phyloP scores from a whole-genome alignment of 192 early-diverging fungal species.

The Backusella liffmaniae region DNA sequence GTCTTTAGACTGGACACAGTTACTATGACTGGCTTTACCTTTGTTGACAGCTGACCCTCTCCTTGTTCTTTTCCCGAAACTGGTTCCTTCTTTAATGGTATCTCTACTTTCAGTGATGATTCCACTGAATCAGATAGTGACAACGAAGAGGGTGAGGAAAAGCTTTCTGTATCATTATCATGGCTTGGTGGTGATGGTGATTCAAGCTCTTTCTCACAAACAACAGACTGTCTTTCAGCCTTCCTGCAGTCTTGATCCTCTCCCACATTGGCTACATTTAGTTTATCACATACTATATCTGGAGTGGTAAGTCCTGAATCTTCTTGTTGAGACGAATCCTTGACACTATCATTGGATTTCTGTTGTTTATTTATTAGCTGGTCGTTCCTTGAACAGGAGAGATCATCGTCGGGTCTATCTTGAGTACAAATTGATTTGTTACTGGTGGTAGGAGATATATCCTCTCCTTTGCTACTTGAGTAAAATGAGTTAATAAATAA shows the following conservation, averaged over 20 bases:
- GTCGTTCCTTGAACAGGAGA: slow-evolving; percentile 2
- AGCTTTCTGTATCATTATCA: neutral
- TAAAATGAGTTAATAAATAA: neutral
- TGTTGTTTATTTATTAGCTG: slow-evolving; percentile 2
- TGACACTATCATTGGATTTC: neutral
- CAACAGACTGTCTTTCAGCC: neutral
- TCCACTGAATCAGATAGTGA: neutral
- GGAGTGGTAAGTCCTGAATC: neutral
- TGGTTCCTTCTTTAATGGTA: neutral
- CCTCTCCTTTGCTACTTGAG: neutral
- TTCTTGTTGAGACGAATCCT: neutral
- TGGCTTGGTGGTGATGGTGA: neutral
- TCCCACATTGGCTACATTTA: neutral
- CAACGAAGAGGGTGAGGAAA: neutral
- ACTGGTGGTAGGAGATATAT: neutral
- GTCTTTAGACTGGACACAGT: neutral
- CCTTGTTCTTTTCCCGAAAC: neutral
- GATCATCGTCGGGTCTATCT: neutral
- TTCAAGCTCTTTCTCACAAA: neutral
- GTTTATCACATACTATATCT: neutral
- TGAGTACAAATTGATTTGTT: neutral
- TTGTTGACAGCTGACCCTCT: neutral
- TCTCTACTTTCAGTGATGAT: neutral
- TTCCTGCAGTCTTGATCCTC: neutral
- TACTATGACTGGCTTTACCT: neutral